Conservation (phyloP, 2,329 filamentous ascomycete genomes). For the Neofusicoccum laricinum region DNA sequence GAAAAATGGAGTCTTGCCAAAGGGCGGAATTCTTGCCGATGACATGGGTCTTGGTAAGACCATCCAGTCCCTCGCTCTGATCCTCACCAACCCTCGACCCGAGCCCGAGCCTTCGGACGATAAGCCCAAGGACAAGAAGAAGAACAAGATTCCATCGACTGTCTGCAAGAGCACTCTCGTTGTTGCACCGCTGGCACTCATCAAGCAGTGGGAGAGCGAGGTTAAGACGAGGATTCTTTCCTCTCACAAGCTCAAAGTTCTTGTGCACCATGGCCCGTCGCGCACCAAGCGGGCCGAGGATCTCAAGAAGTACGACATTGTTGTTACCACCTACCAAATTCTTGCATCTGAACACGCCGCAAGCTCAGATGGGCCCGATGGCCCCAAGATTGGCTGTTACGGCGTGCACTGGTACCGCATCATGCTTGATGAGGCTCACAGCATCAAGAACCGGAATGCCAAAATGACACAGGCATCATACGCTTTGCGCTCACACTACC, state of each 20-base stretch:
- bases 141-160: constrained; percentile 61
- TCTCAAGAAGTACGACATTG: constrained; percentile 83
- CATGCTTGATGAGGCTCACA: constrained; percentile 94
- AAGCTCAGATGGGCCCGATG: constrained; percentile 59
- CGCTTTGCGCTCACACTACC: constrained; percentile 77
- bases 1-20: constrained; percentile 73
- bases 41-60: constrained; percentile 98
- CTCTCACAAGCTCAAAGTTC: constrained; percentile 71
- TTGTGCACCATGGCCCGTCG: constrained; percentile 85
- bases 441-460: constrained; percentile 96
- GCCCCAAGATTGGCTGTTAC: constrained; percentile 77
- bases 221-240: constrained; percentile 76
- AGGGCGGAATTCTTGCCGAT: constrained; percentile 92
- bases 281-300: constrained; percentile 76
- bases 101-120: constrained; percentile 52
- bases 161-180: constrained; percentile 82
- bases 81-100: constrained; percentile 75
- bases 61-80: constrained; percentile 84
- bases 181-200: constrained; percentile 87
- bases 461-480: constrained; percentile 93
- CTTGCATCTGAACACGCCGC: constrained; percentile 84
- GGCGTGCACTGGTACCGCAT: constrained; percentile 92
- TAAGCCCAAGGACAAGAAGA: constrained; percentile 44
- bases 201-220: constrained; percentile 95
- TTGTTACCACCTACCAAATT: constrained; percentile 96